A percentile compares a stretch with the other conserved stretches of the same genome.
Evolutionary conservation across 306 rosid genomes (phyloP).

Genomic region (Pterocarpus santalinus): DNA sequence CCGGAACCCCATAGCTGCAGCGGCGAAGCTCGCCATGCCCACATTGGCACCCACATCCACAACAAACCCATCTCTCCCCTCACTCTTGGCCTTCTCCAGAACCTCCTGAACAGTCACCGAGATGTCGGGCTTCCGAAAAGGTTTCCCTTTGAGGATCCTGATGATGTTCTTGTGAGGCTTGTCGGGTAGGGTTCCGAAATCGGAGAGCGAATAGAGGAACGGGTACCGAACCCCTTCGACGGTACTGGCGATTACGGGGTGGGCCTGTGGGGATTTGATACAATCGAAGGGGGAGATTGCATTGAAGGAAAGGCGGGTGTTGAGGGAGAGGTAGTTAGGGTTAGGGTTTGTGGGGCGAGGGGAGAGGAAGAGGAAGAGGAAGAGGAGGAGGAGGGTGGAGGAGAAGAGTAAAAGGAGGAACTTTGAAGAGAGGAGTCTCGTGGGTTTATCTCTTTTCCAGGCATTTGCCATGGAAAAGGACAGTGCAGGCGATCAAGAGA

Average conservation of each 20-base stretch:
- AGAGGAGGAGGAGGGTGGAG: conserved; percentile 56
- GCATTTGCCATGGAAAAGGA: conserved; percentile 85
- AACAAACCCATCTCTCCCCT: conserved; percentile 70
- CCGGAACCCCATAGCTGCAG: conserved; percentile 86
- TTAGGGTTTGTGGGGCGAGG: conserved; percentile 42
- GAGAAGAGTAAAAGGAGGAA: conserved; percentile 51
- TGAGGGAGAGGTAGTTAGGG: conserved; percentile 41
- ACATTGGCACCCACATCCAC: conserved; percentile 97
- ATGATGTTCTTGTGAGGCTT: conserved; percentile 94
- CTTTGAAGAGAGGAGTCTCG: conserved; percentile 66
- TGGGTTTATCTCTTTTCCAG: conserved; percentile 78
- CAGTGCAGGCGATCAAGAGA: neutral
- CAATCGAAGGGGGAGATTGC: conserved; percentile 82
- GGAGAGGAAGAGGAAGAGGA: conserved; percentile 58
- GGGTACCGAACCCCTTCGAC: conserved; percentile 86
- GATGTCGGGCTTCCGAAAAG: conserved; percentile 84
- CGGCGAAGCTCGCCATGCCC: conserved; percentile 95
- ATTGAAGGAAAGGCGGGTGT: conserved; percentile 46
- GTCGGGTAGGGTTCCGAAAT: conserved; percentile 84
- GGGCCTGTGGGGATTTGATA: conserved; percentile 71
- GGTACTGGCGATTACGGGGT: conserved; percentile 81
- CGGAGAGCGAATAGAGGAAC: conserved; percentile 86
- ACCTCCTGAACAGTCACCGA: conserved; percentile 84
- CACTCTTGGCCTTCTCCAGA: conserved; percentile 63
- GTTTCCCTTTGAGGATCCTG: conserved; percentile 82